Evolutionary conservation across 1,284 basidiomycete species (phyloP).

Genomic region (Pseudozyma thailandica): DNA sequence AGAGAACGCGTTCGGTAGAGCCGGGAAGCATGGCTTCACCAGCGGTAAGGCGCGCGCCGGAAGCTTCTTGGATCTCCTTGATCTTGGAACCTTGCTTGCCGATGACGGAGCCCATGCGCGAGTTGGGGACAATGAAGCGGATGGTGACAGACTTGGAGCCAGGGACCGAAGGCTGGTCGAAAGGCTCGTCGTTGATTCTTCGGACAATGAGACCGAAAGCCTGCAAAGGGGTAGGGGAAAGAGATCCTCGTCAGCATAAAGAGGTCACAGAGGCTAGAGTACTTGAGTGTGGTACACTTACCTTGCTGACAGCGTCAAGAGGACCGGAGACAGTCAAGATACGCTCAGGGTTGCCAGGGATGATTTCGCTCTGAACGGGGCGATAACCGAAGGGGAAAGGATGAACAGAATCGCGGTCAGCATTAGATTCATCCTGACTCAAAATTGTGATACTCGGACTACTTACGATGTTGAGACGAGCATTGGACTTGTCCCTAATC

Average conservation of each 20-base stretch:
- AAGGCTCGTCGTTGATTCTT: conserved; percentile 98
- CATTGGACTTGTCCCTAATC: conserved; percentile 96
- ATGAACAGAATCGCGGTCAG: background rate
- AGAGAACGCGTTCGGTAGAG: conserved; percentile 91
- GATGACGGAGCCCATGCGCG: conserved; percentile 98
- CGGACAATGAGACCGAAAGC: conserved; percentile 98
- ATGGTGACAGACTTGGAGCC: conserved; percentile 98
- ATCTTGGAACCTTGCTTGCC: conserved; percentile 97
- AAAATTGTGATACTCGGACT: background rate
- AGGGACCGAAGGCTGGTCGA: conserved; percentile 95
- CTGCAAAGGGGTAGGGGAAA: conserved; percentile 70
- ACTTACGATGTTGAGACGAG: conserved; percentile 72
- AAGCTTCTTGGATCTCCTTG: conserved; percentile 99
- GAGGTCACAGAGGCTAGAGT: conserved; percentile 7
- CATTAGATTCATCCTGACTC: background rate
- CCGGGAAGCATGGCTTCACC: conserved; percentile 98
- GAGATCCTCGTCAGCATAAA: background rate
- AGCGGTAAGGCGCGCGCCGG: conserved; percentile 93
- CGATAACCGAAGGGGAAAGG: background rate
- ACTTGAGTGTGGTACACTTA: too few species aligned
- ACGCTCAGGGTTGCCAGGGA: conserved; percentile 88
- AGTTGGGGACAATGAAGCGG: conserved; percentile 96
- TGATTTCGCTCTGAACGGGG: conserved; percentile 59
- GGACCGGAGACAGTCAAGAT: conserved; percentile 96
- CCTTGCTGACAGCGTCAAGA: conserved; percentile 98